Evolutionary conservation across 495 filamentous ascomycete genomes (phyloP).

Genomic region (Aspergillus indologenus): DNA sequence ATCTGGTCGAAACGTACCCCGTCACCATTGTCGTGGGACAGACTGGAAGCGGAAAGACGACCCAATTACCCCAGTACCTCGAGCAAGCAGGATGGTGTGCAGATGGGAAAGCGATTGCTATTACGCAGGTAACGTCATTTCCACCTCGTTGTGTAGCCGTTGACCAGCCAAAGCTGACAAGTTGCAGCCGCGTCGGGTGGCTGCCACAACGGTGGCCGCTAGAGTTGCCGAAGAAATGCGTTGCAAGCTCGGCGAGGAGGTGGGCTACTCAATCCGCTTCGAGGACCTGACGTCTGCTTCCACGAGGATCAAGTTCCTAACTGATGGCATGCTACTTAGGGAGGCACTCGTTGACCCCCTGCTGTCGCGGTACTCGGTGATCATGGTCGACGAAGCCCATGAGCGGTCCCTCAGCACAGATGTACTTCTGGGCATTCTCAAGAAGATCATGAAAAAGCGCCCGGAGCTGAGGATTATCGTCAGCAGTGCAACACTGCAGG

Average conservation of each 20-base stretch:
- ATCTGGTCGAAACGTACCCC: conserved; percentile 71
- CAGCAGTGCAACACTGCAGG: conserved; percentile 92
- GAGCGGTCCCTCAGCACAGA: conserved; percentile 94
- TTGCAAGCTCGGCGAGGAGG: conserved; percentile 86
- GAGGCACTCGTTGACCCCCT: conserved; percentile 93
- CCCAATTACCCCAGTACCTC: conserved; percentile 84
- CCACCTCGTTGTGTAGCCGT: neutral
- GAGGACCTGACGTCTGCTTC: conserved; percentile 88
- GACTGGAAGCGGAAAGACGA: conserved; percentile 89
- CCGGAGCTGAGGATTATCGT: conserved; percentile 85
- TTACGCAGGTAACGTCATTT: conserved; percentile 74
- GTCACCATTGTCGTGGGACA: conserved; percentile 85
- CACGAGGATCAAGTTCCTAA: conserved; percentile 93
- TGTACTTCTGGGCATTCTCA: conserved; percentile 86
- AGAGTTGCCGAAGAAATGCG: conserved; percentile 93
- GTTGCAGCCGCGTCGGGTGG: conserved; percentile 79
- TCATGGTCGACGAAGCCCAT: conserved; percentile 99
- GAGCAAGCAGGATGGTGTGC: conserved; percentile 87
- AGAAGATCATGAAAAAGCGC: conserved; percentile 83
- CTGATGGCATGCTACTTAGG: conserved; percentile 89
- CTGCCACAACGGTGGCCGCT: conserved; percentile 86
- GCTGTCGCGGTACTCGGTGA: conserved; percentile 87
- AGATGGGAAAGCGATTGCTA: conserved; percentile 75
- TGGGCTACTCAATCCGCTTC: conserved; percentile 95
- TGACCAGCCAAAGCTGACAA: neutral